These are phyloP conservation scores for Penicillium vulpinum DNA, from an alignment of 2,329 filamentous ascomycete species.

Conservation along the genomic window DNA sequence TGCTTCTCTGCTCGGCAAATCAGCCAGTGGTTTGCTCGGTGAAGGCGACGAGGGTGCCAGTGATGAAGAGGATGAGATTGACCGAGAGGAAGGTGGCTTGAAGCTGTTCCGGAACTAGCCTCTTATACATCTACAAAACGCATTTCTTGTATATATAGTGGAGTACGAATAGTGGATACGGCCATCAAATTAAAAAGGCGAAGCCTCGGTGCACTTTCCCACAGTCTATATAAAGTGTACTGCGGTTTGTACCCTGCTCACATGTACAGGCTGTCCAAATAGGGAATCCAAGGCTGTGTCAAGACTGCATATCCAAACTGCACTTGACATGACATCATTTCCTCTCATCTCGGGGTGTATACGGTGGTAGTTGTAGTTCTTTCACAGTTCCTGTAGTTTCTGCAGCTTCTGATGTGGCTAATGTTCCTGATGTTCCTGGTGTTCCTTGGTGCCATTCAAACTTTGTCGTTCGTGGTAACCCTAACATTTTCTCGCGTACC, in stretches of 20 bases:
- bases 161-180: constrained; percentile 7
- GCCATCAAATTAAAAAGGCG: constrained; percentile 6
- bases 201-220: background rate
- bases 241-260: background rate
- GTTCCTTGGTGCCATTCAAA: constrained; percentile 15
- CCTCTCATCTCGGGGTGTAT: constrained; percentile 1
- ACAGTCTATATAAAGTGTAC: background rate
- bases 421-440: background rate
- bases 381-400: background rate
- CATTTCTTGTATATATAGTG: constrained; percentile 10
- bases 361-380: constrained; percentile 1
- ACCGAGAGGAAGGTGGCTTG: constrained; percentile 36
- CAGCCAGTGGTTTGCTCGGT: constrained; percentile 63
- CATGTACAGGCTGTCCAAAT: background rate
- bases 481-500: constrained; percentile 29
- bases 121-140: background rate
- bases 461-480: constrained; percentile 21
- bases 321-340: background rate
- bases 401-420: background rate
- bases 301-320: background rate
- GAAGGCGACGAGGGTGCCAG: constrained; percentile 58
- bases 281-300: background rate
- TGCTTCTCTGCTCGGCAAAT: constrained; percentile 66
- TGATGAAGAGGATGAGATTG: constrained; percentile 31
- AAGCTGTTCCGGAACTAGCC: constrained; percentile 34